Evolutionary conservation across 78 protist genomes (phyloP).

Genomic region (Dictyostelium capitatum): DNA sequence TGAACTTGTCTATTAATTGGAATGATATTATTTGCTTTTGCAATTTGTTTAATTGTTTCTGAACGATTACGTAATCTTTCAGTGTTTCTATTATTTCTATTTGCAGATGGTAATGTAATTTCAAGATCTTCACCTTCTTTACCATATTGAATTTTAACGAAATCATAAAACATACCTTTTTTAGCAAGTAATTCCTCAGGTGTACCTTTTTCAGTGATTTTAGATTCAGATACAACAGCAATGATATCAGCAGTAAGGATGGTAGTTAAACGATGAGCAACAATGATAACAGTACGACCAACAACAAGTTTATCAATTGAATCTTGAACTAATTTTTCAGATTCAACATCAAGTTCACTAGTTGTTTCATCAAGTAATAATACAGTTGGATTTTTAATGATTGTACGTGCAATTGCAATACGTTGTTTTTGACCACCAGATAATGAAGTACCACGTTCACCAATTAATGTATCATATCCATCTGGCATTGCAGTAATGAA

Average conservation of each 20-base stretch:
- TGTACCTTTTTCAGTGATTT: constrained; percentile 86
- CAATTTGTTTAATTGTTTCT: constrained; percentile 37
- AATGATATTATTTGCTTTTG: not conserved
- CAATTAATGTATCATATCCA: constrained; percentile 90
- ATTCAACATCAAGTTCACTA: constrained; percentile 91
- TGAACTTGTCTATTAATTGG: not conserved
- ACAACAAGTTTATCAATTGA: constrained; percentile 76
- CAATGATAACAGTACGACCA: constrained; percentile 84
- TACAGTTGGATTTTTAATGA: constrained; percentile 88
- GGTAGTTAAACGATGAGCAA: constrained; percentile 95
- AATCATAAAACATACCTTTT: constrained; percentile 55
- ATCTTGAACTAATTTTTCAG: constrained; percentile 90
- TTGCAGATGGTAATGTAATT: constrained; percentile 18
- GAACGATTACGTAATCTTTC: constrained; percentile 32
- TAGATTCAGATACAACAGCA: constrained; percentile 74
- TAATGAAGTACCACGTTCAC: constrained; percentile 91
- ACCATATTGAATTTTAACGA: constrained; percentile 73
- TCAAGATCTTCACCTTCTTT: constrained; percentile 43
- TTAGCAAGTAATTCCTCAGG: constrained; percentile 48
- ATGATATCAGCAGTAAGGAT: constrained; percentile 87
- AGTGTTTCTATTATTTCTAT: not conserved
- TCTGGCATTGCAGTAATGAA: constrained; percentile 86
- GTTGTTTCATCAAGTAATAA: constrained; percentile 97
- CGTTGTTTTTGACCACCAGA: constrained; percentile 93
- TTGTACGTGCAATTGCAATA: constrained; percentile 87